These are phyloP conservation scores for Cokeromyces recurvatus DNA, from an alignment of 371 early-diverging fungal genomes.

Conservation along the genomic window DNA sequence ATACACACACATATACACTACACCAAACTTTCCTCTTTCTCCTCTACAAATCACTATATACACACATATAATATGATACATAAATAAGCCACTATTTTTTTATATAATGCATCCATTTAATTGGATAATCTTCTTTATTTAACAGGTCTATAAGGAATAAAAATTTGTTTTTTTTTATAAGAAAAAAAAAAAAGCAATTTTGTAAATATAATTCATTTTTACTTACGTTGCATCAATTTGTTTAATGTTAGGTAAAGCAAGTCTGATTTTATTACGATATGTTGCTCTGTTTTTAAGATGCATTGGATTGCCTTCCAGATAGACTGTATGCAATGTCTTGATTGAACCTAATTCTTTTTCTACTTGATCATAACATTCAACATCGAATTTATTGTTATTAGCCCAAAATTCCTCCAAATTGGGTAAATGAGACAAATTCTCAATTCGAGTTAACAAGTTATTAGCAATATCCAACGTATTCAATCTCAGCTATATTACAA, in stretches of 20 bases:
- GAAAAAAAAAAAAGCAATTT: too few species aligned
- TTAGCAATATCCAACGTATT: constrained; percentile 80
- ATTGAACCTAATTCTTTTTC: constrained; percentile 66
- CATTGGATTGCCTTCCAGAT: constrained; percentile 94
- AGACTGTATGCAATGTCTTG: constrained; percentile 73
- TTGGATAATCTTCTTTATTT: constrained; percentile 8
- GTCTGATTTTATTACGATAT: constrained; percentile 86
- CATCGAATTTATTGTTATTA: constrained; percentile 74
- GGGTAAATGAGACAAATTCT: constrained; percentile 67
- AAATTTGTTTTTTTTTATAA: too few species aligned
- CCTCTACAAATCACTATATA: too few species aligned
- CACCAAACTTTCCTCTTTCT: too few species aligned
- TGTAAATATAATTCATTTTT: too few species aligned
- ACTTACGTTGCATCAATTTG: constrained; percentile 89
- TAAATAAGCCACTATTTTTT: too few species aligned
- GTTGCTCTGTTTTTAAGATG: constrained; percentile 71
- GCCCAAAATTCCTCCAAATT: constrained; percentile 91
- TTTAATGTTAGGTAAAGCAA: constrained; percentile 78
- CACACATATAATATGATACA: too few species aligned
- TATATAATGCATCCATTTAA: too few species aligned
- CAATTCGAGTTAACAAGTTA: constrained; percentile 76
- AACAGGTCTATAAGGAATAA: constrained; percentile 25
- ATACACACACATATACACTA: too few species aligned
- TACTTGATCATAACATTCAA: constrained; percentile 69
- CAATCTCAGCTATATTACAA: constrained; percentile 49